Conservation (phyloP, 2,329 filamentous ascomycete species). For the Pochonia chlamydosporia region DNA sequence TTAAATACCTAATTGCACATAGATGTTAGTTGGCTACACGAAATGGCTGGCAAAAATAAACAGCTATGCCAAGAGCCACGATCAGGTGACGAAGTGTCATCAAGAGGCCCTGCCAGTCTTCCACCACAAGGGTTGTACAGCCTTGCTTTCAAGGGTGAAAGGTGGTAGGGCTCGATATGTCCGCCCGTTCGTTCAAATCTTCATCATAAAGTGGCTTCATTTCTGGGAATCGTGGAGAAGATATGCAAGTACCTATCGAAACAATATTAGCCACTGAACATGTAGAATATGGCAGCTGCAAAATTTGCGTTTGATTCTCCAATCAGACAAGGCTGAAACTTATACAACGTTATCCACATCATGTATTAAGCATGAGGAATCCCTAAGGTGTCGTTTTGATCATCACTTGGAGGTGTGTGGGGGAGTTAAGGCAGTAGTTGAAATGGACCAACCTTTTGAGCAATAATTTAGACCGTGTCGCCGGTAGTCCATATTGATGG, state of each 20-base stretch:
- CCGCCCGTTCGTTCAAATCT: slow-evolving; percentile 65
- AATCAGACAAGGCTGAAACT: slow-evolving; percentile 68
- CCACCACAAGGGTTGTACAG: slow-evolving; percentile 57
- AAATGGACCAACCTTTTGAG: slow-evolving; percentile 41
- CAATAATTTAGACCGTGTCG: not conserved
- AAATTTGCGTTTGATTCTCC: slow-evolving; percentile 22
- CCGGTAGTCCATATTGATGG: not conserved
- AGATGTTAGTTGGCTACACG: slow-evolving; percentile 23
- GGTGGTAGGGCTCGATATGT: slow-evolving; percentile 53
- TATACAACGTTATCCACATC: slow-evolving; percentile 55
- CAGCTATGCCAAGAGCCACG: slow-evolving; percentile 27
- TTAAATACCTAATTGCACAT: slow-evolving; percentile 25
- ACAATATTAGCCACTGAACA: slow-evolving; percentile 29
- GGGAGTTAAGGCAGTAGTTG: not conserved
- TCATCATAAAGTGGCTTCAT: slow-evolving; percentile 45
- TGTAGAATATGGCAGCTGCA: not conserved
- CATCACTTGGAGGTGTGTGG: slow-evolving; percentile 44
- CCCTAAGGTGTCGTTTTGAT: slow-evolving; percentile 56
- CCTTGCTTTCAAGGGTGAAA: slow-evolving; percentile 47
- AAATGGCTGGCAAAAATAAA: slow-evolving; percentile 18
- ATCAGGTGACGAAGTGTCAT: slow-evolving; percentile 64
- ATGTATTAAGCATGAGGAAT: slow-evolving; percentile 64
- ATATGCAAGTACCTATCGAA: slow-evolving; percentile 35
- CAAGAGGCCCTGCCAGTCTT: slow-evolving; percentile 48
- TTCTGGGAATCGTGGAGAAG: slow-evolving; percentile 2